Evolutionary conservation across 2,329 filamentous ascomycete species (phyloP), one percentile per base, ranked within the genome.

Genomic region (Fusarium tuaranense): DNA sequence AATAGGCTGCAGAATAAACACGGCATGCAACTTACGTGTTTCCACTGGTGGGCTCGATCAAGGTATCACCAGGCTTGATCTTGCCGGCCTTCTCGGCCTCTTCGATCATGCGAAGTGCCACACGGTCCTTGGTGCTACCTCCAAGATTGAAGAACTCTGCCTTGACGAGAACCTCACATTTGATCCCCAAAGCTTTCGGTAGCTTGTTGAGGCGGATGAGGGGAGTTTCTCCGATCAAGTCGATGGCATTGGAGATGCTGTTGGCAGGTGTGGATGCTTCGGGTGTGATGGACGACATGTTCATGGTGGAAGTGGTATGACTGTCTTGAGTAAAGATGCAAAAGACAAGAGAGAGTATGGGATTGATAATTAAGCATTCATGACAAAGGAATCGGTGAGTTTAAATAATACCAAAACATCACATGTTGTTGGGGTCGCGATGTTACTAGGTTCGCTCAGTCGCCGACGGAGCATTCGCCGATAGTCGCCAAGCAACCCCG

Each of bases 1-100:
- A 14, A 25, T 18, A 58, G 16, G 57, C 4, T 7, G 7, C 10
- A n/a, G 32, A 34, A 41, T 34, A 30, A n/a, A 4, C 2, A 0
- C 16, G 32, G 16, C 20, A 18, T 30, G 22, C 9, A 6, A 80
- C 85, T 30, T 82, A 87, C 87, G 96, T 98, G 83, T 98, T 98
- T 63, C 96, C 96, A 80, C 94, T 97, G 39, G 96, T 98, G 8
- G 96, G 96, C 88, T 98, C 96, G 81, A 98, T 98, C 79, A 98
- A 87, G 55, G 95, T 98, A 85, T 98, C 95, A 67, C 95, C 96
- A n/a, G 96, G 96, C 88, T 96, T 98, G 86, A 98, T 98, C 76
- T 95, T 92, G 51, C 96, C 97, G 61, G 89, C 92, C 80, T 90
- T 91, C 87, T 98, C 96, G n/a, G 96, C 96, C 82, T 95, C 93